Evolutionary conservation across 148 eudicot species (phyloP).

Genomic region (Nepenthes mirabilis): DNA sequence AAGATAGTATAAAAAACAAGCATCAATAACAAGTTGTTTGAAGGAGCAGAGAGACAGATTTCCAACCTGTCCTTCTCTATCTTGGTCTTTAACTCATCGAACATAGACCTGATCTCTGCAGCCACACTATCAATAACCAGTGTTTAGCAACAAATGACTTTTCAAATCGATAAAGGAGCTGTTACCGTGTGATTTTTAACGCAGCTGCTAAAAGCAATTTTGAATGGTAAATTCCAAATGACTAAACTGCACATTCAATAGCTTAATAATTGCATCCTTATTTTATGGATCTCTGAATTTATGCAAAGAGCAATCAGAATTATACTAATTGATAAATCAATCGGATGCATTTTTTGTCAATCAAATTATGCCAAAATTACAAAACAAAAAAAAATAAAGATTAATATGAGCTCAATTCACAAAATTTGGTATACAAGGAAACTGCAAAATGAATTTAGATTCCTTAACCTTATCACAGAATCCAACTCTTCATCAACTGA

Average conservation of each 20-base stretch:
- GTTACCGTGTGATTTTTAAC: not conserved
- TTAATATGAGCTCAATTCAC: no score
- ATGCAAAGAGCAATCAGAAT: no score
- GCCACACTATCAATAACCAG: constrained; percentile 36
- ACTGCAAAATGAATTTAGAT: no score
- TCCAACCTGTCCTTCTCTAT: constrained; percentile 83
- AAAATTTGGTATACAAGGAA: no score
- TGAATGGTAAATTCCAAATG: not conserved
- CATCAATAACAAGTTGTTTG: not conserved
- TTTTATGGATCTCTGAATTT: not conserved
- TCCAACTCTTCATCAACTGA: no score
- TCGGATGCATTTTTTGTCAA: no score
- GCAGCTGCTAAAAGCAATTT: not conserved
- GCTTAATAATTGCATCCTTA: not conserved
- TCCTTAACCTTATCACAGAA: no score
- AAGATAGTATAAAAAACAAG: not conserved
- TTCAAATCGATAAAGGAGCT: not conserved
- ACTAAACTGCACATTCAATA: not conserved
- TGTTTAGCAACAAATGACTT: not conserved
- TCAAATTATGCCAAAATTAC: no score
- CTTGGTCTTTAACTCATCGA: constrained; percentile 69
- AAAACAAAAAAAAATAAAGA: no score
- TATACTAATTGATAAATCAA: no score
- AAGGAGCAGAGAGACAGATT: not conserved
- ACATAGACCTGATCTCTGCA: constrained; percentile 56